Conservation (phyloP, 305 asterid species). For the Euphrasia arctica region DNA sequence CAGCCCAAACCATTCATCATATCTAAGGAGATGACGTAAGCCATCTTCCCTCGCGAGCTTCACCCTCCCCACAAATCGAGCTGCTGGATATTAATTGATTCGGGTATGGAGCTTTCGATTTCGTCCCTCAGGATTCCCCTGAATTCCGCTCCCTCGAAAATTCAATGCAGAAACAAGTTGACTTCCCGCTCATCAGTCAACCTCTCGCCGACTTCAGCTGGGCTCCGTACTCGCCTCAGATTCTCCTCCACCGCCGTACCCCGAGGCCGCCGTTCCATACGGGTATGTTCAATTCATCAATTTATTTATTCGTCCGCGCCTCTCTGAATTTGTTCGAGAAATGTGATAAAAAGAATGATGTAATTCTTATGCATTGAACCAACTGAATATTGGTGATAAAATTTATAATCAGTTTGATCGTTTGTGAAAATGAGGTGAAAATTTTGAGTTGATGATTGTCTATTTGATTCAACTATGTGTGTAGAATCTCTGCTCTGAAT, state of each 20-base stretch:
- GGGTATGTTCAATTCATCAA: conserved; percentile 42
- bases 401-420: conserved; percentile 4
- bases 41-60: conserved; percentile 5
- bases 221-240: conserved; percentile 15
- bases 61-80: background rate
- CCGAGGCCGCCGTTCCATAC: conserved; percentile 34
- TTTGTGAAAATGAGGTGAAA: background rate
- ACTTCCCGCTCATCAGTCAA: conserved; percentile 24
- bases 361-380: too few relatives aligned
- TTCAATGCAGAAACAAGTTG: conserved; percentile 18
- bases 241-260: conserved; percentile 22
- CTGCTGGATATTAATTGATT: background rate
- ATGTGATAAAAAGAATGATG: too few relatives aligned
- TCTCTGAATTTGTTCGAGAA: too few relatives aligned
- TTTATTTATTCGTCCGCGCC: background rate
- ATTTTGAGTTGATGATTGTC: background rate
- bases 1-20: background rate
- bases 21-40: conserved; percentile 22
- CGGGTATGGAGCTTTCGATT: conserved; percentile 35
- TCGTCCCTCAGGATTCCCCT: conserved; percentile 24
- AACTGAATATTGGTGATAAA: too few relatives aligned
- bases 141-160: background rate
- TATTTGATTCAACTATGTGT: background rate
- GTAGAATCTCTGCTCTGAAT: conserved; percentile 4
- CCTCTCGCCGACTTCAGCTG: conserved; percentile 33